Evolutionary conservation across 108 stramenopile genomes (phyloP).

Genomic region (Cyclotella sp.): DNA sequence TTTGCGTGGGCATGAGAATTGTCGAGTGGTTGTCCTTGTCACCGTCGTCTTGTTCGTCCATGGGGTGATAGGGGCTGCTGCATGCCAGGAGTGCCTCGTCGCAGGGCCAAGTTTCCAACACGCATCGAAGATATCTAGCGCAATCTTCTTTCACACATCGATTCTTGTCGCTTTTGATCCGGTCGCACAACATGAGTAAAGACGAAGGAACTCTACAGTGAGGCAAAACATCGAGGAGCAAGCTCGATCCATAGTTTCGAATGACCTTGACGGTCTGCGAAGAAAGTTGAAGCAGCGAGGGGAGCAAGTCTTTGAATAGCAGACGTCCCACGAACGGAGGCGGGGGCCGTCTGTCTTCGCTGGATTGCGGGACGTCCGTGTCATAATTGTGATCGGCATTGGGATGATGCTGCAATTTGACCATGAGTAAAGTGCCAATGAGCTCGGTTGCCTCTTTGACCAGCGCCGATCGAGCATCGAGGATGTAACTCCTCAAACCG

Average conservation of each 20-base stretch:
- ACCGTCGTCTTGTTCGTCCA: constrained; percentile 41
- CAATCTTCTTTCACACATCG: constrained; percentile 83
- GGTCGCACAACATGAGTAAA: constrained; percentile 72
- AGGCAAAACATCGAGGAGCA: constrained; percentile 60
- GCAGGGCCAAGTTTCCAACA: constrained; percentile 65
- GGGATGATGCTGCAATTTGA: constrained; percentile 50
- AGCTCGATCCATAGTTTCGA: constrained; percentile 65
- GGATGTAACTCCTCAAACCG: constrained; percentile 62
- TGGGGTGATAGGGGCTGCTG: background rate
- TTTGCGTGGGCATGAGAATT: background rate
- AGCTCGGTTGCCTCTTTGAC: constrained; percentile 78
- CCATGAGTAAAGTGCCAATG: constrained; percentile 44
- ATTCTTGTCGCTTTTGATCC: constrained; percentile 72
- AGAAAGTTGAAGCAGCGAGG: constrained; percentile 66
- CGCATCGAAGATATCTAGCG: constrained; percentile 65
- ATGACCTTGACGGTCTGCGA: constrained; percentile 85
- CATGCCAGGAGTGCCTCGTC: background rate
- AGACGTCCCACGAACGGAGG: constrained; percentile 50
- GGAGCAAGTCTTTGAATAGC: constrained; percentile 79
- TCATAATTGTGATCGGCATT: constrained; percentile 7
- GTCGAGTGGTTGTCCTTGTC: constrained; percentile 36
- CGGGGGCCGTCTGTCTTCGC: constrained; percentile 17
- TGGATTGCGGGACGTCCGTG: constrained; percentile 11
- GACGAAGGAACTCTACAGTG: constrained; percentile 75
- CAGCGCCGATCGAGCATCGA: constrained; percentile 79